Base-by-base conservation (phyloP, 1,284 basidiomycete species). In the Microbotryum violaceum region DNA sequence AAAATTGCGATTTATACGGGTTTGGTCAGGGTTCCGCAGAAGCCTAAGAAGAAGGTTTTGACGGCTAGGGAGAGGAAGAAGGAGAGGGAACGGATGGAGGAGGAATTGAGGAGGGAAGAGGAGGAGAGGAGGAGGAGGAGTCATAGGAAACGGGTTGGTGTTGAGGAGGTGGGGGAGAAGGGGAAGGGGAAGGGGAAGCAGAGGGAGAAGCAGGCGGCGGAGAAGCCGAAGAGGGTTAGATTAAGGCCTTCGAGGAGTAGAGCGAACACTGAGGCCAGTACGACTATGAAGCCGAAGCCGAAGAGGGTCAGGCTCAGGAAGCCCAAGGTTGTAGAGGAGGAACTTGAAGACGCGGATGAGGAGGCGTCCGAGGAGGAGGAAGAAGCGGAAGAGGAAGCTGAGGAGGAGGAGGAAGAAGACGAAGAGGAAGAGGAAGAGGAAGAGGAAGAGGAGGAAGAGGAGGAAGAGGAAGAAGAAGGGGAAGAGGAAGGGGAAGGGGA, bases 1-100 rank as follows among this genome's bases (percentile, higher is more conserved):
- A 58, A 56, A 31, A 5, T 29, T 8, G 59, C 58, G 23, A 54
- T 33, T 9, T 69, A 69, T 31, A 49, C 21, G 2, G 67, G 67
- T 9, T 27, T 49, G 23, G 16, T 44, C 21, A 18, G 16, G 54
- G 49, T 9, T n/a, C n/a, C 10, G 21, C 31, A 6, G 55, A 54
- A 9, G 46, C 18, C 12, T 54, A 37, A 18, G 64, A 62, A 8
- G 60, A 60, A 5, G 48, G 60, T 51, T 3, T 25, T 49, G 25
- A 64, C 58, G 20, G 54, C 25, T 53, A 56, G 31, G 25, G 58
- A 18, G 7, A 42, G 16, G 12, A 23, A 21, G 18, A n/a, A 16
- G 5, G 42, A 45, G 7, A 45, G n/a, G 46, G 47, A 59, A 18
- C 33, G 23, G 27, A 6, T n/a, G 12, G 50, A 53, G 27, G 53